phyloP scores from a whole-genome alignment of 2,329 filamentous ascomycete genomes.

The Verticillium isaacii region DNA sequence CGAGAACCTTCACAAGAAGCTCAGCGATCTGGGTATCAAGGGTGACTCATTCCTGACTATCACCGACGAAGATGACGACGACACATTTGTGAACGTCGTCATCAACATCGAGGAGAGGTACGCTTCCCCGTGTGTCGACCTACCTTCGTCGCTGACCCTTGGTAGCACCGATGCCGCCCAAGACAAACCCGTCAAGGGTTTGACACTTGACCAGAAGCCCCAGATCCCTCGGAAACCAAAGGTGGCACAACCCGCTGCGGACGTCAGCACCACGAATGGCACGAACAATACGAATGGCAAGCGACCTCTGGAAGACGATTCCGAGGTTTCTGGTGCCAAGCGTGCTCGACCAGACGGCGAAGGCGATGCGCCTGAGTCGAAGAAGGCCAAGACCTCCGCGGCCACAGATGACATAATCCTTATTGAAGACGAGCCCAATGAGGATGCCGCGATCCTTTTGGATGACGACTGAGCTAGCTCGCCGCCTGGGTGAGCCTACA shows the following conservation, averaged over 20 bases:
- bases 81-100: constrained; percentile 74
- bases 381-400: constrained; percentile 42
- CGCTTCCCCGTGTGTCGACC: constrained; percentile 16
- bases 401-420: constrained; percentile 38
- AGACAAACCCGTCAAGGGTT: constrained; percentile 51
- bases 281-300: constrained; percentile 37
- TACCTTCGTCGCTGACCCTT: constrained; percentile 19
- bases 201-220: constrained; percentile 34
- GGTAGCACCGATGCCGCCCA: constrained; percentile 34
- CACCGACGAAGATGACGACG: constrained; percentile 74
- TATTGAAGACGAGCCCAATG: constrained; percentile 14
- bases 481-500: too few relatives aligned
- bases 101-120: constrained; percentile 63
- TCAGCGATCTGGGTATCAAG: constrained; percentile 72
- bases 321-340: constrained; percentile 34
- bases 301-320: constrained; percentile 28
- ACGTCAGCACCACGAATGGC: constrained; percentile 28
- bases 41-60: constrained; percentile 75
- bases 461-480: constrained; percentile 26
- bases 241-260: constrained; percentile 26
- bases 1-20: constrained; percentile 76
- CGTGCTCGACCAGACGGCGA: constrained; percentile 38
- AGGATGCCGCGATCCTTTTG: constrained; percentile 40
- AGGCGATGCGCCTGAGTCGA: constrained; percentile 30
- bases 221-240: constrained; percentile 52